Percentiles rank a stretch among this genome's conserved stretches.
These are phyloP conservation scores for Nicotiana knightiana DNA, from an alignment of 257 asterid species.

Conservation along the genomic window DNA sequence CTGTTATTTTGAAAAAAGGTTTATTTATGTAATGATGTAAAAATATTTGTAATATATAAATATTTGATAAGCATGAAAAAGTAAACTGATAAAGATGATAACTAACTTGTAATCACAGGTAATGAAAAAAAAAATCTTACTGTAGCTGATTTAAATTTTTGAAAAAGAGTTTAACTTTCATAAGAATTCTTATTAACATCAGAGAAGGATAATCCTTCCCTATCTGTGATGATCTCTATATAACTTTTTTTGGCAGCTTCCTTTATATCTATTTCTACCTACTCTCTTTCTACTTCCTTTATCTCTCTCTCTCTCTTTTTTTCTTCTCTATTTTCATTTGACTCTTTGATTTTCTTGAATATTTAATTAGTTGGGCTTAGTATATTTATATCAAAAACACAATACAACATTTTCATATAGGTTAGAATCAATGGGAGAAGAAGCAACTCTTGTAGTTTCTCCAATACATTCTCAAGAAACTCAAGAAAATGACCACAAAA, in stretches of 20 bases:
- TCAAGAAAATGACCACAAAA: not conserved
- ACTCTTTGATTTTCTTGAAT: not conserved
- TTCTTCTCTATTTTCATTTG: not conserved
- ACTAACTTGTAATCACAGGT: not conserved
- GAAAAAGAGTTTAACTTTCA: not conserved
- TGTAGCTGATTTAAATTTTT: not conserved
- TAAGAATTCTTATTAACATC: not conserved
- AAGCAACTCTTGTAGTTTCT: not conserved
- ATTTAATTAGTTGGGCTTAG: not conserved
- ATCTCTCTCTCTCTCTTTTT: not conserved
- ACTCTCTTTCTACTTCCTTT: not conserved
- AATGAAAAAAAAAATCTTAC: too few relatives aligned
- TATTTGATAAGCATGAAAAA: not conserved
- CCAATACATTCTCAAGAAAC: not conserved
- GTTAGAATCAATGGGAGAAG: conserved; percentile 17
- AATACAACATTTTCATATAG: not conserved
- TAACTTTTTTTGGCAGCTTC: conserved; percentile 13
- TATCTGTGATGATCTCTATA: not conserved
- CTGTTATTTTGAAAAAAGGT: not conserved
- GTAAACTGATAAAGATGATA: not conserved
- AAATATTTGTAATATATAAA: not conserved
- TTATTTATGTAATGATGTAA: not conserved
- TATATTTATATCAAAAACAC: not conserved
- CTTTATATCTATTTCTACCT: not conserved
- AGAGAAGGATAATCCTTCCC: not conserved